Percentiles rank a stretch among this genome's conserved stretches.
Evolutionary conservation across 2,329 filamentous ascomycete genomes (phyloP).

Genomic region (Claviceps sp.): DNA sequence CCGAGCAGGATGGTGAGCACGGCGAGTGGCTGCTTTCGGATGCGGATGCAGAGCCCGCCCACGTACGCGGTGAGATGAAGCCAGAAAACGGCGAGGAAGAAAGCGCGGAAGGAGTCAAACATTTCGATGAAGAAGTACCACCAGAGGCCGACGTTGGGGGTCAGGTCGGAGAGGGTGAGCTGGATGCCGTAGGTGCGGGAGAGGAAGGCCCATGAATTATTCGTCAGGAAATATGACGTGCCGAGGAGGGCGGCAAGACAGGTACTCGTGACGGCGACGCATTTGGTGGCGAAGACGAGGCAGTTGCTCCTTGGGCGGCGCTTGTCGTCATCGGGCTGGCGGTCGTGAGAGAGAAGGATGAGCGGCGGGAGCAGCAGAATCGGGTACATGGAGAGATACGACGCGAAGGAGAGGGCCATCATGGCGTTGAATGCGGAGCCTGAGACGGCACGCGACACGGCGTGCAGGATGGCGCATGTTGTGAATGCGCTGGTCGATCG

Average conservation of each 20-base stretch:
- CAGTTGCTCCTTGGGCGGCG: slow-evolving; percentile 21
- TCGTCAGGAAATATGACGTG: slow-evolving; percentile 61
- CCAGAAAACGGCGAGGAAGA: slow-evolving; percentile 98
- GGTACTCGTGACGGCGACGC: slow-evolving; percentile 37
- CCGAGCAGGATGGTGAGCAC: slow-evolving; percentile 75
- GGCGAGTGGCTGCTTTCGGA: slow-evolving; percentile 76
- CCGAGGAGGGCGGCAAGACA: slow-evolving; percentile 50
- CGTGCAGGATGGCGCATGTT: slow-evolving; percentile 73
- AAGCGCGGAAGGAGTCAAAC: slow-evolving; percentile 94
- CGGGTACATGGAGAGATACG: slow-evolving; percentile 88
- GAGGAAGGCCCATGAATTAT: slow-evolving; percentile 75
- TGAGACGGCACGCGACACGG: slow-evolving; percentile 65
- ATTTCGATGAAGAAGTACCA: slow-evolving; percentile 99
- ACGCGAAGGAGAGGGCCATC: slow-evolving; percentile 72
- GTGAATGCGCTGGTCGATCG: slow-evolving; percentile 83
- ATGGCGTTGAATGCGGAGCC: slow-evolving; percentile 65
- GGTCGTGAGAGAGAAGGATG: slow-evolving; percentile 67
- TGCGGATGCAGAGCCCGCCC: slow-evolving; percentile 66
- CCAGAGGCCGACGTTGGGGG: slow-evolving; percentile 92
- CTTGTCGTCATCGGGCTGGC: slow-evolving; percentile 21
- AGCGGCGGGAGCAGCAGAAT: slow-evolving; percentile 74
- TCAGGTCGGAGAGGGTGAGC: slow-evolving; percentile 78
- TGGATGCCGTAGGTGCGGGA: slow-evolving; percentile 86
- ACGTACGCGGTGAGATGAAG: slow-evolving; percentile 86
- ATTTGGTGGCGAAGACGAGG: slow-evolving; percentile 38